Evolutionary conservation across 768 basidiomycete species (phyloP).

Genomic region (Multifurca ochricompacta): DNA sequence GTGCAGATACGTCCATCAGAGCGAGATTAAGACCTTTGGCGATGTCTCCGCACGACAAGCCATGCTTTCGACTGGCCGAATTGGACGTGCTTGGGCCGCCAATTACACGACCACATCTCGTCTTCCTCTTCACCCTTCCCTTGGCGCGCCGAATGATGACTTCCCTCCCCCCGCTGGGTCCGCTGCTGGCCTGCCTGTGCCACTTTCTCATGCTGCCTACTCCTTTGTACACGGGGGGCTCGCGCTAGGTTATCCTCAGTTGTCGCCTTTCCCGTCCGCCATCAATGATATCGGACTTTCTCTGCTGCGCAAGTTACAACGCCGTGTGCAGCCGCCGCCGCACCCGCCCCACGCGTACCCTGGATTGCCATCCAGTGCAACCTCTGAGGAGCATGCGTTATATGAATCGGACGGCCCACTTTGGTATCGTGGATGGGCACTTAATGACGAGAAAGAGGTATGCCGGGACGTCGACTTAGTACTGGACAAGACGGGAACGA

Average conservation of each 20-base stretch:
- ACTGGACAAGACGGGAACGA: constrained; percentile 65
- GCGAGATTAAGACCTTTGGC: constrained; percentile 81
- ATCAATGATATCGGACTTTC: constrained; percentile 73
- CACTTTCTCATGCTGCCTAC: constrained; percentile 69
- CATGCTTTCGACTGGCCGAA: constrained; percentile 63
- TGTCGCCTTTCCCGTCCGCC: constrained; percentile 73
- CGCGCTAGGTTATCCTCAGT: constrained; percentile 61
- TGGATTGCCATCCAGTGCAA: constrained; percentile 59
- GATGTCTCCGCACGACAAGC: constrained; percentile 61
- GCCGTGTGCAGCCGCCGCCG: constrained; percentile 58
- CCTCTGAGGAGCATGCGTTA: constrained; percentile 56
- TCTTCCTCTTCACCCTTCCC: constrained; percentile 66
- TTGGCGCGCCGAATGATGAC: constrained; percentile 59
- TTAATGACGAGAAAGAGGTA: constrained; percentile 55
- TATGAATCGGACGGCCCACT: constrained; percentile 77
- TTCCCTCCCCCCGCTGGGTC: constrained; percentile 37
- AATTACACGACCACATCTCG: constrained; percentile 82
- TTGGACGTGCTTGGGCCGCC: constrained; percentile 74
- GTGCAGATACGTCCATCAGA: constrained; percentile 71
- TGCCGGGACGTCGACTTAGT: constrained; percentile 70
- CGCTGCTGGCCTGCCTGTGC: constrained; percentile 23
- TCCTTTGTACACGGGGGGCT: constrained; percentile 95
- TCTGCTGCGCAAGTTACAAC: constrained; percentile 66
- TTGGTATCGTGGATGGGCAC: constrained; percentile 95
- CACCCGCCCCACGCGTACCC: constrained; percentile 75